Base-by-base conservation (phyloP, 176 grass and related monocot species). In the Carex myosuroides region DNA sequence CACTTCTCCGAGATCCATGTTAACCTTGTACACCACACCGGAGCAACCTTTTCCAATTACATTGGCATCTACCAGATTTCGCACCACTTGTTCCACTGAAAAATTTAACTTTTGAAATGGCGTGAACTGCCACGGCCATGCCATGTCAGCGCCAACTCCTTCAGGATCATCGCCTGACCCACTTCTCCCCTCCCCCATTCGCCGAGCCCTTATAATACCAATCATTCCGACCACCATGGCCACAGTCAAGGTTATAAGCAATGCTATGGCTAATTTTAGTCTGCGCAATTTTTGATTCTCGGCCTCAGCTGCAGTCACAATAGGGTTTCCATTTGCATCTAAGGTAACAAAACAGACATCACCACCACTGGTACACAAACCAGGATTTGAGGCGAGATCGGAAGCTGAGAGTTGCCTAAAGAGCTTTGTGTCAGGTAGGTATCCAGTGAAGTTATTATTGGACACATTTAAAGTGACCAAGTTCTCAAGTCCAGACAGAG, bases 71-170 rank as follows among this genome's bases (percentile, higher is more conserved):
- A 93, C 89, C 0, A 98, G 85, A 89, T 70, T 92, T 10, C 93
- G 70, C 35, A 98, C 93, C 33, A 98, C 93, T 85, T 98, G 89
- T 3, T 98, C 96, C 26, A 98, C 89, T 0, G 89, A 93, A 83
- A 98, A 95, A 64, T 87, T 98, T 79, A 98, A 87, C 77, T 98
- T 98, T 90, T 98, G 96, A 85, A 98, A 98, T 46, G 93, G 93
- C 32, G 93, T 98, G 89, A 95, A 98, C 86, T 95, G 96, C 96
- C 96, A 98, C 3, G 96, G 96, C 93, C 96, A 95, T 63, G 91
- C 75, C 85, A 95, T 82, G 17, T 93, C 92, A 8, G 86, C 70
- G 63, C 86, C 86, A 67, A 84, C 54, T 60, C 80, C 80, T 50
- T 93, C 93, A 0, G 86, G 84, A 78, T 95, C 91, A 58, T 88